A percentile compares a stretch with the other conserved stretches of the same genome.
These are phyloP conservation scores for Colletotrichum sp. DNA, from an alignment of 2,329 filamentous ascomycete genomes.

Conservation along the genomic window DNA sequence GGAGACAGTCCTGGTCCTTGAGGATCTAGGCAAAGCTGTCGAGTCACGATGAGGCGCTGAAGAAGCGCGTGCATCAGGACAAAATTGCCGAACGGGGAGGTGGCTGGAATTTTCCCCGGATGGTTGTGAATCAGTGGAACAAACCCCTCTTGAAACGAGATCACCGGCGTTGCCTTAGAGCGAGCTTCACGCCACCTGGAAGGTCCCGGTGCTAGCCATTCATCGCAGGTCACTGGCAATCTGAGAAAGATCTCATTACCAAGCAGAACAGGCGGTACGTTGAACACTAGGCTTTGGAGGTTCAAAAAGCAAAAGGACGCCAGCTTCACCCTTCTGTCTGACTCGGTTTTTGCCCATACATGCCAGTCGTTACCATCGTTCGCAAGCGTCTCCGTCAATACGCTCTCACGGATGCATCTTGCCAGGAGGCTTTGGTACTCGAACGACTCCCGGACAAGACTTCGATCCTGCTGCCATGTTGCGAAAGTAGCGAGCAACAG, in stretches of 20 bases:
- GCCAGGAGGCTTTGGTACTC: not conserved
- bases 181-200: not conserved
- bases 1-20: not conserved
- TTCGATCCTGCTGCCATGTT: not conserved
- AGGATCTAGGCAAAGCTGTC: not conserved
- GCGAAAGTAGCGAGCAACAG: not conserved
- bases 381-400: not conserved
- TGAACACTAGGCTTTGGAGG: conserved; percentile 1
- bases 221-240: not conserved
- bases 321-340: not conserved
- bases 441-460: not conserved
- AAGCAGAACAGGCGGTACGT: not conserved
- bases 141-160: not conserved
- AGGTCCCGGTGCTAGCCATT: not conserved
- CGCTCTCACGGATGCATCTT: not conserved
- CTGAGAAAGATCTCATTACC: not conserved
- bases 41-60: not conserved
- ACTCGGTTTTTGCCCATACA: not conserved
- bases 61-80: not conserved
- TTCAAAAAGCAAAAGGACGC: conserved; percentile 1
- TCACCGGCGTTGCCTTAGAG: not conserved
- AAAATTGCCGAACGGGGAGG: not conserved
- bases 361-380: not conserved
- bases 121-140: not conserved
- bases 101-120: not conserved